Percentiles rank a stretch among this genome's conserved stretches.
phyloP scores from a whole-genome alignment of 805 yeast genomes.

The Groenewaldozyma salmanticensis region DNA sequence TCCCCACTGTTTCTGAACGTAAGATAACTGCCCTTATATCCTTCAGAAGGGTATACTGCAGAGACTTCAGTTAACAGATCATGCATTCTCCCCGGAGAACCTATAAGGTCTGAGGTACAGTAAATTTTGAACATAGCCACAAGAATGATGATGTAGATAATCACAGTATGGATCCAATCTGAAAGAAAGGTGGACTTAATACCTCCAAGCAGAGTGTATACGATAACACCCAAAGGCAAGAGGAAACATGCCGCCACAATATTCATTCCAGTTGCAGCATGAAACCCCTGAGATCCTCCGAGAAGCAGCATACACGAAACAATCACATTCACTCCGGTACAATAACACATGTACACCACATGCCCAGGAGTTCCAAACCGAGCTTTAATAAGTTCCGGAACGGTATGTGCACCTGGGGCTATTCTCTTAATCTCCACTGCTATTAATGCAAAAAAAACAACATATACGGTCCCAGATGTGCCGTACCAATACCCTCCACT shows the following conservation, averaged over 20 bases:
- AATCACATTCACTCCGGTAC: slow-evolving; percentile 74
- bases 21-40: slow-evolving; percentile 78
- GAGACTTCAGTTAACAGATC: slow-evolving; percentile 54
- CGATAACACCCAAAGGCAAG: slow-evolving; percentile 70
- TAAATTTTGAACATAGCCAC: slow-evolving; percentile 69
- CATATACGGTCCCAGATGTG: slow-evolving; percentile 83
- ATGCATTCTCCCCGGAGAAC: slow-evolving; percentile 79
- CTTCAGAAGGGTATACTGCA: slow-evolving; percentile 50
- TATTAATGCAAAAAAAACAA: slow-evolving; percentile 69
- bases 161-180: slow-evolving; percentile 72
- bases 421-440: slow-evolving; percentile 82
- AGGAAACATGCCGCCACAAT: slow-evolving; percentile 73
- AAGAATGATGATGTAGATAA: slow-evolving; percentile 65
- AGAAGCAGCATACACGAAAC: slow-evolving; percentile 87
- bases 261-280: slow-evolving; percentile 72
- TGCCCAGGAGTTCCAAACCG: slow-evolving; percentile 74
- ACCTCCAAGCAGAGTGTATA: slow-evolving; percentile 72
- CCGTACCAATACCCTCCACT: slow-evolving; percentile 78
- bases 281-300: slow-evolving; percentile 80
- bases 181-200: slow-evolving; percentile 75
- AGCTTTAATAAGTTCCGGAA: slow-evolving; percentile 68
- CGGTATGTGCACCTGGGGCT: slow-evolving; percentile 89
- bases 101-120: slow-evolving; percentile 58
- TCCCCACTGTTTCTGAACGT: slow-evolving; percentile 30
- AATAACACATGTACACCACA: slow-evolving; percentile 53